A percentile compares a stretch with the other conserved stretches of the same genome.
Evolutionary conservation across 257 asterid genomes (phyloP).

Genomic region (Mentha longifolia): DNA sequence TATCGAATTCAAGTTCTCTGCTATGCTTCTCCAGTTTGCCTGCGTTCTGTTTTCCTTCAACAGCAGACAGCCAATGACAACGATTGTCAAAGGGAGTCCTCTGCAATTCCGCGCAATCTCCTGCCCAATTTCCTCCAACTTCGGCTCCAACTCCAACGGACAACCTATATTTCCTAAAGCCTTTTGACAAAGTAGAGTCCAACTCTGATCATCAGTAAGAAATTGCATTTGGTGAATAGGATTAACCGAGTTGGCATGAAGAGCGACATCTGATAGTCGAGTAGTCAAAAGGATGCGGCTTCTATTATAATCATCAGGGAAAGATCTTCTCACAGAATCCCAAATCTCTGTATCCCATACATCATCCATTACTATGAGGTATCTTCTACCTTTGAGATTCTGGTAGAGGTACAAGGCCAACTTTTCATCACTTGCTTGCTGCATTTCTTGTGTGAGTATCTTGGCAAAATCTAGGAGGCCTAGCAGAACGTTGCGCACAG

Average conservation of each 20-base stretch:
- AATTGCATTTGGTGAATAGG: slow-evolving; percentile 4
- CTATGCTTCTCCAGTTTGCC: background rate
- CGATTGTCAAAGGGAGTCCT: slow-evolving; percentile 37
- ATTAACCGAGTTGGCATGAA: background rate
- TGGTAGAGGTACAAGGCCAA: background rate
- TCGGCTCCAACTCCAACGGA: background rate
- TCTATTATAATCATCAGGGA: slow-evolving; percentile 24
- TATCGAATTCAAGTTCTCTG: background rate
- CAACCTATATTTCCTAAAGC: slow-evolving; percentile 17
- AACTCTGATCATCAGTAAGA: slow-evolving; percentile 7
- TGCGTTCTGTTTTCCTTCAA: background rate
- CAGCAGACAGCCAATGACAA: background rate
- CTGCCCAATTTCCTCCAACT: slow-evolving; percentile 17
- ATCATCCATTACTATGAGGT: slow-evolving; percentile 33
- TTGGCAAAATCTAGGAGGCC: slow-evolving; percentile 3
- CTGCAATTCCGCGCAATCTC: slow-evolving; percentile 24
- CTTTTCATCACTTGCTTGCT: background rate
- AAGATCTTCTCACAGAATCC: slow-evolving; percentile 13
- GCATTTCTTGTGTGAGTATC: background rate
- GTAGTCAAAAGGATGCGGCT: slow-evolving; percentile 37
- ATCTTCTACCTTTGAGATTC: slow-evolving; percentile 14
- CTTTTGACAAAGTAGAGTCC: slow-evolving; percentile 20
- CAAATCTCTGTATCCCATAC: slow-evolving; percentile 34
- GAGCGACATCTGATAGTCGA: background rate
- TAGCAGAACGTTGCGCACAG: background rate